These are phyloP conservation scores for Xylariaceae sp. DNA, from an alignment of 2,329 filamentous ascomycete genomes.

Conservation along the genomic window DNA sequence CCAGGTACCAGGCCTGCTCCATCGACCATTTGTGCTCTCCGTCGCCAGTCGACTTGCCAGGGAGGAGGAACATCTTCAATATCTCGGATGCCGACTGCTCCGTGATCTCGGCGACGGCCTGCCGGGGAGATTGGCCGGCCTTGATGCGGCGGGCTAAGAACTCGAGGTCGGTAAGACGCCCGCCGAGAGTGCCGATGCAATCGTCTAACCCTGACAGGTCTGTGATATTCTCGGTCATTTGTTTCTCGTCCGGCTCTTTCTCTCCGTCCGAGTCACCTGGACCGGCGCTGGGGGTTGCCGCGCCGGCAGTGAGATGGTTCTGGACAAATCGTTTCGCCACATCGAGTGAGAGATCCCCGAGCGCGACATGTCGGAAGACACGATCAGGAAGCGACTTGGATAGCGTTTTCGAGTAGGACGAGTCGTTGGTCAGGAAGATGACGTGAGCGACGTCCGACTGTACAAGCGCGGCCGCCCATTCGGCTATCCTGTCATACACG, in stretches of 20 bases:
- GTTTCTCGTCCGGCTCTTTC: constrained; percentile 22
- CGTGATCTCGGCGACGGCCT: constrained; percentile 83
- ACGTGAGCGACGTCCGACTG: constrained; percentile 89
- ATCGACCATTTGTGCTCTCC: constrained; percentile 62
- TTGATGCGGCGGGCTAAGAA: constrained; percentile 87
- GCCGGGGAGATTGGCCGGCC: constrained; percentile 73
- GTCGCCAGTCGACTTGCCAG: constrained; percentile 42
- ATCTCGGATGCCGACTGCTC: constrained; percentile 86
- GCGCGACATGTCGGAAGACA: constrained; percentile 77
- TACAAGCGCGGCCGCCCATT: constrained; percentile 84
- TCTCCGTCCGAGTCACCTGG: constrained; percentile 29
- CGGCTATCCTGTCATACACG: constrained; percentile 75
- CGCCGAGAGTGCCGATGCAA: constrained; percentile 77
- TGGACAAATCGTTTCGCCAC: constrained; percentile 89
- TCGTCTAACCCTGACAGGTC: constrained; percentile 69
- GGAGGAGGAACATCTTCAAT: constrained; percentile 81
- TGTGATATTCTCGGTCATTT: constrained; percentile 19
- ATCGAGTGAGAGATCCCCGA: constrained; percentile 81
- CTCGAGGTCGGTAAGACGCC: constrained; percentile 91
- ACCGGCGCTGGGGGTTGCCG: constrained; percentile 23
- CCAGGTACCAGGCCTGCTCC: constrained; percentile 85
- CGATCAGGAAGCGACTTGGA: constrained; percentile 84
- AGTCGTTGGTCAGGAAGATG: constrained; percentile 86
- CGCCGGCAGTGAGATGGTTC: constrained; percentile 61
- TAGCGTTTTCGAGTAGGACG: constrained; percentile 81